Conservation (phyloP, 2,329 filamentous ascomycete species). For the Aspergillus chevalieri region DNA sequence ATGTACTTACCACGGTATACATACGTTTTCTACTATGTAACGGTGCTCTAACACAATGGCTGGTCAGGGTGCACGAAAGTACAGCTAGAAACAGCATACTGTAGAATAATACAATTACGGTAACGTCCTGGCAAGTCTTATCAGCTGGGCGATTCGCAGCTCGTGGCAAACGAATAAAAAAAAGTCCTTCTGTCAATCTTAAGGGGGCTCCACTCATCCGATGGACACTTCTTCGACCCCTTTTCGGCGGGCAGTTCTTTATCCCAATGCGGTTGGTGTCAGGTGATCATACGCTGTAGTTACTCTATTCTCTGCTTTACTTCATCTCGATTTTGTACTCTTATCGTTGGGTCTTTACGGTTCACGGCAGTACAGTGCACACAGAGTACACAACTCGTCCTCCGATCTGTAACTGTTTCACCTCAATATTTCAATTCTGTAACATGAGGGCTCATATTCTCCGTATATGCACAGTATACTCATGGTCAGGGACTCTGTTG, state of each 20-base stretch:
- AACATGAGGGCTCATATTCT: neutral
- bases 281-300: neutral
- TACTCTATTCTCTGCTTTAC: neutral
- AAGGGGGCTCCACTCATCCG: neutral
- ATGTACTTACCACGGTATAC: no score
- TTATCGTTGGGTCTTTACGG: no score
- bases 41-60: no score
- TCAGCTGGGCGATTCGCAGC: no score
- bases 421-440: neutral
- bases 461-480: neutral
- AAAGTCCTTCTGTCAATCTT: no score
- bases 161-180: no score
- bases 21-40: no score
- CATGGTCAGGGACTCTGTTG: conserved; percentile 10
- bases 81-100: no score
- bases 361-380: neutral
- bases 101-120: no score
- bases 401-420: no score
- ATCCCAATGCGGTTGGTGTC: neutral
- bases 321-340: neutral
- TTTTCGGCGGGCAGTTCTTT: neutral
- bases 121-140: no score
- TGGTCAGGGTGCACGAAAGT: no score
- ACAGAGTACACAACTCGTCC: neutral
- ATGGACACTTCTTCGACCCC: neutral